These are phyloP conservation scores for Micromonas pusilla DNA, from an alignment of 139 green algal genomes.

Conservation along the genomic window DNA sequence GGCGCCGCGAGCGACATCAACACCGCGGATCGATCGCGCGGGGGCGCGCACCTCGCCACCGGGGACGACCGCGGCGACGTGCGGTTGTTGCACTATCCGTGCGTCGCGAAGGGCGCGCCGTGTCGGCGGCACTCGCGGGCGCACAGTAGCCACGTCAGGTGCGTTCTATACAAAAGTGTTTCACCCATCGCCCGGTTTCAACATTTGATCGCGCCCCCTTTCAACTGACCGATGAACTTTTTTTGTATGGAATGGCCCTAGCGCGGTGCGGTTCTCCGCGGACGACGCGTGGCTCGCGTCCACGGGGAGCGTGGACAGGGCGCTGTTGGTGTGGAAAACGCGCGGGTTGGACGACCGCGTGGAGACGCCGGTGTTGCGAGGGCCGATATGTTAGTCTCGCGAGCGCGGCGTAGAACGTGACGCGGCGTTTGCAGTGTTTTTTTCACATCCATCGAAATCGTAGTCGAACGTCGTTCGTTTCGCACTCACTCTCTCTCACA, in stretches of 20 bases:
- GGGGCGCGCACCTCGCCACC: not conserved
- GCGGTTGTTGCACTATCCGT: not conserved
- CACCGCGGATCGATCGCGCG: slow-evolving; percentile 8
- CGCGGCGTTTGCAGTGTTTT: no score
- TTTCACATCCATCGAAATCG: no score
- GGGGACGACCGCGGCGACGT: not conserved
- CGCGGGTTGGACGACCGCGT: not conserved
- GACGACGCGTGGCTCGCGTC: not conserved
- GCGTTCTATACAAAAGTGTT: no score
- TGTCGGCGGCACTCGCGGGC: not conserved
- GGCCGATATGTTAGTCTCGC: not conserved
- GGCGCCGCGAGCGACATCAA: slow-evolving; percentile 62
- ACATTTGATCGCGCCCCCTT: no score
- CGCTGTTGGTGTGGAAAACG: not conserved
- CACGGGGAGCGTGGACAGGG: not conserved
- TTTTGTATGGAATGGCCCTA: no score
- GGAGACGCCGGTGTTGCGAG: not conserved
- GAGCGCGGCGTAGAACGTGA: no score
- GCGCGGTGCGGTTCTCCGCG: not conserved
- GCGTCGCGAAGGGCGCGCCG: not conserved
- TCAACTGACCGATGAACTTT: no score
- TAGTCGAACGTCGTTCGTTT: no score
- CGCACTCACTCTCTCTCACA: no score
- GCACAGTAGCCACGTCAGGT: not conserved
- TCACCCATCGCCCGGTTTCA: no score